phyloP scores from a whole-genome alignment of 2,329 filamentous ascomycete species.

The Neobulgaria alba region DNA sequence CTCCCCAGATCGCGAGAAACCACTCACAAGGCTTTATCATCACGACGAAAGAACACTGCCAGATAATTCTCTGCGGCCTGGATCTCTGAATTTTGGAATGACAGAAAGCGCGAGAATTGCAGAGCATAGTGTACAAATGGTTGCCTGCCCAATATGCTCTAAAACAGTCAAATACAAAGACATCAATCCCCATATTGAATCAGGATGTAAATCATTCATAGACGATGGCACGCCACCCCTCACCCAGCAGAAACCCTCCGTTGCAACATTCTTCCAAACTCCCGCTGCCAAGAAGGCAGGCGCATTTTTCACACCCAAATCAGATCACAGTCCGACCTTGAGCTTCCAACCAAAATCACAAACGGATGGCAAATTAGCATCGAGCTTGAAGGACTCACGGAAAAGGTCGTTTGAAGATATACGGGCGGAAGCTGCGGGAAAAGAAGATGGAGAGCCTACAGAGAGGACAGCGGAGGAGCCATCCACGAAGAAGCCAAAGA shows the following conservation, averaged over 20 bases:
- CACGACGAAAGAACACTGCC: no score
- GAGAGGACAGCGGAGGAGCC: conserved; percentile 3
- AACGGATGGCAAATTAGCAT: conserved; percentile 18
- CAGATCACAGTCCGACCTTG: conserved; percentile 29
- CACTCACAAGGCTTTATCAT: no score
- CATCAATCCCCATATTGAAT: conserved; percentile 91
- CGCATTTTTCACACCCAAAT: conserved; percentile 22
- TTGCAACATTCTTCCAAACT: conserved; percentile 53
- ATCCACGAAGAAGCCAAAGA: conserved; percentile 57
- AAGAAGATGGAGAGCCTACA: conserved; percentile 9
- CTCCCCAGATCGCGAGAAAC: no score
- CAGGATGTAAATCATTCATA: conserved; percentile 62
- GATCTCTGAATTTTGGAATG: no score
- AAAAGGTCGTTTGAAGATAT: conserved; percentile 28
- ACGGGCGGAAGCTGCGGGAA: conserved; percentile 1
- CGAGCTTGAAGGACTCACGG: conserved; percentile 15
- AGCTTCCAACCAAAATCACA: conserved; percentile 28
- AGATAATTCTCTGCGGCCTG: no score
- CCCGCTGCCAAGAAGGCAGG: conserved; percentile 46
- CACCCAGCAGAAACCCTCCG: conserved; percentile 32
- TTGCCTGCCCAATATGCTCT: conserved; percentile 76
- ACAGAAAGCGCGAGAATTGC: no score
- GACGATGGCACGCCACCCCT: conserved; percentile 36
- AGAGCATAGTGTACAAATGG: no score
- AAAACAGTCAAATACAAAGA: conserved; percentile 60